Conservation (phyloP, 2,329 filamentous ascomycete genomes). For the Aspergillus quadricinctus region DNA sequence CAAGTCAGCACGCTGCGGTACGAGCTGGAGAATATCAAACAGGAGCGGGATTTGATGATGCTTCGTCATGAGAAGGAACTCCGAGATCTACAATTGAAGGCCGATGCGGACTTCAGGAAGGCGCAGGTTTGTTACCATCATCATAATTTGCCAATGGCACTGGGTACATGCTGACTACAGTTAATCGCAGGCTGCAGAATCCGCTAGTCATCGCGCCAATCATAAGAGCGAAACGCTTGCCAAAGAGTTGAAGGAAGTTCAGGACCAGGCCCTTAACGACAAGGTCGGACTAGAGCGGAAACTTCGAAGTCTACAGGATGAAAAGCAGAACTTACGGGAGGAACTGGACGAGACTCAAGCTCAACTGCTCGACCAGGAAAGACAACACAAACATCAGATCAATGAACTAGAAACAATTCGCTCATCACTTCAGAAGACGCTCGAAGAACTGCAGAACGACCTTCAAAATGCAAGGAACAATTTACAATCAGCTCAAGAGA, state of each 20-base stretch:
- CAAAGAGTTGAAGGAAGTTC: constrained; percentile 52
- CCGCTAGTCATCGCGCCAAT: constrained; percentile 45
- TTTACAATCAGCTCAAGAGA: constrained; percentile 59
- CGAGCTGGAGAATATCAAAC: constrained; percentile 78
- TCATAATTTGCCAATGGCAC: neutral
- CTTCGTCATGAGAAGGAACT: constrained; percentile 80
- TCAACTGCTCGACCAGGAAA: constrained; percentile 63
- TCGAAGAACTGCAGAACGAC: constrained; percentile 48
- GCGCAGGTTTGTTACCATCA: constrained; percentile 43
- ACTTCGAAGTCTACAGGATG: constrained; percentile 58
- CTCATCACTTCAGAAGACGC: constrained; percentile 52
- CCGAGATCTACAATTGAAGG: constrained; percentile 70
- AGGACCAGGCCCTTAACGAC: constrained; percentile 53
- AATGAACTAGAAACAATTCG: constrained; percentile 60
- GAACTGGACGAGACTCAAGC: constrained; percentile 80
- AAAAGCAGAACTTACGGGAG: constrained; percentile 70
- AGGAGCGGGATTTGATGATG: constrained; percentile 76
- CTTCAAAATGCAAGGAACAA: constrained; percentile 54
- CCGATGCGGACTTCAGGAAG: constrained; percentile 79
- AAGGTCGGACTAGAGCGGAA: constrained; percentile 53
- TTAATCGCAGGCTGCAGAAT: constrained; percentile 47
- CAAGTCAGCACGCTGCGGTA: constrained; percentile 86
- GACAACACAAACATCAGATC: constrained; percentile 59
- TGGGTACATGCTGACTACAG: neutral
- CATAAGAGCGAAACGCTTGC: constrained; percentile 53